These are phyloP conservation scores for Phoenix dactylifera DNA, from an alignment of 176 grass and related monocot genomes.

Conservation along the genomic window DNA sequence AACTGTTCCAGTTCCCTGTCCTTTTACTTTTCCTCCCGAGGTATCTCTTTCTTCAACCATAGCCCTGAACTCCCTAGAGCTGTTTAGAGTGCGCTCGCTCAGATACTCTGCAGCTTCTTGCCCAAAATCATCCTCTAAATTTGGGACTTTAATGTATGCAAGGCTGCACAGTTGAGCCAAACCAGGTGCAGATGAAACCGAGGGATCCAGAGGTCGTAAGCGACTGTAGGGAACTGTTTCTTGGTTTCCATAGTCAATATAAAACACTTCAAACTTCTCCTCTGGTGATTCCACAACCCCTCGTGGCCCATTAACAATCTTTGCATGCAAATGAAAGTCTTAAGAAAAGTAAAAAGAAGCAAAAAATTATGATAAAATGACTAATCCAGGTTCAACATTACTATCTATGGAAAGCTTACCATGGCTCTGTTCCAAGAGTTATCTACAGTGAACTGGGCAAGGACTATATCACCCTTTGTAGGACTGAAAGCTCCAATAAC, in stretches of 20 bases:
- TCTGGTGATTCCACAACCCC: slow-evolving; percentile 60
- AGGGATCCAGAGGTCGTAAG: slow-evolving; percentile 61
- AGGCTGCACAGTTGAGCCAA: slow-evolving; percentile 82
- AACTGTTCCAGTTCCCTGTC: slow-evolving; percentile 74
- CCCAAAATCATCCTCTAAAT: slow-evolving; percentile 72
- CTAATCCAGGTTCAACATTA: too few relatives aligned
- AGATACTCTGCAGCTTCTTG: slow-evolving; percentile 85
- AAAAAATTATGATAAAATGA: too few relatives aligned
- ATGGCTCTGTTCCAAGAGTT: slow-evolving; percentile 98
- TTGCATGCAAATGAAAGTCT: slow-evolving; percentile 2
- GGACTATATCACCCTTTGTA: slow-evolving; percentile 74
- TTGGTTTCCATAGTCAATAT: slow-evolving; percentile 97
- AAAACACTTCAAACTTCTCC: slow-evolving; percentile 93
- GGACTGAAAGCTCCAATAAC: slow-evolving; percentile 91
- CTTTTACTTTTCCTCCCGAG: slow-evolving; percentile 71
- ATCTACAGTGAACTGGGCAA: slow-evolving; percentile 75
- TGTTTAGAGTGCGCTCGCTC: slow-evolving; percentile 58
- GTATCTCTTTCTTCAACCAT: slow-evolving; percentile 83
- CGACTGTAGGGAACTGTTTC: slow-evolving; percentile 68
- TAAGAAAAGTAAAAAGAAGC: too few relatives aligned
- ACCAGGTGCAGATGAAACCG: slow-evolving; percentile 50
- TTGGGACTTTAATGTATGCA: slow-evolving; percentile 76
- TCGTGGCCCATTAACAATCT: slow-evolving; percentile 91
- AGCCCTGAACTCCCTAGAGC: slow-evolving; percentile 67
- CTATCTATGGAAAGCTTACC: slow-evolving; percentile 28